Base-by-base conservation (phyloP, 192 early-diverging fungal species). In the Coemansia sp. region DNA sequence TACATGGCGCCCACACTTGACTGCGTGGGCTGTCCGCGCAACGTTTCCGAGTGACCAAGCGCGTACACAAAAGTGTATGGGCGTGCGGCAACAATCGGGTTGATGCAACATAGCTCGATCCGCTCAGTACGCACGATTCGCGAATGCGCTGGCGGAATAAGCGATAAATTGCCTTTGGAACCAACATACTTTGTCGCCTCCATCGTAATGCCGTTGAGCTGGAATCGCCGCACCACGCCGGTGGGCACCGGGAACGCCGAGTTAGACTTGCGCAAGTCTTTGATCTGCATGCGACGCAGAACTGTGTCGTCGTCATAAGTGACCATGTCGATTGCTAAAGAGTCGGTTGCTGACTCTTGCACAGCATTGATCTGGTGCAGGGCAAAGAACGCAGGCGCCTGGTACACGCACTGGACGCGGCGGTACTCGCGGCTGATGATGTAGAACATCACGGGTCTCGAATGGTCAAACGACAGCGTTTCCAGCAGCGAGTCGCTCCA, bases 351-450 rank as follows among this genome's bases (percentile, higher is more conserved):
- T 56, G 84, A 71, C 57, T 91, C 90, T 57, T 79, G 76, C 57
- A 84, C 86, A 0, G 90, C 90, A 54, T 89, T 89, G 63, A 89
- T 80, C 61, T 91, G 88, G 63, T 91, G 86, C 71, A 91, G 82
- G 48, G 85, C 85, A 73, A 67, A 78, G 44, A 81, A 73, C 11
- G 89, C 47, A 3, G 86, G 86, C 0, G 86, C 71, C 57, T 81
- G 81, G 80, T 90, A 94, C 9, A 84, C 85, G 42, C 85, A 86
- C 48, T 89, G 82, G 37, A 87, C 85, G 46, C 84, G 76, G 21
- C 86, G 77, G 63, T 84, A 83, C 64, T 84, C 73, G 61, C 90
- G 82, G 14, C 87, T 88, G 50, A 94, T 84, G 18, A 94, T 86
- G 67, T 91, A 87, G 49, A 92, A 89, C 8, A 85, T 61, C 4